Evolutionary conservation across 352 stramenopile genomes (phyloP).

Genomic region (Pythium chondricola): DNA sequence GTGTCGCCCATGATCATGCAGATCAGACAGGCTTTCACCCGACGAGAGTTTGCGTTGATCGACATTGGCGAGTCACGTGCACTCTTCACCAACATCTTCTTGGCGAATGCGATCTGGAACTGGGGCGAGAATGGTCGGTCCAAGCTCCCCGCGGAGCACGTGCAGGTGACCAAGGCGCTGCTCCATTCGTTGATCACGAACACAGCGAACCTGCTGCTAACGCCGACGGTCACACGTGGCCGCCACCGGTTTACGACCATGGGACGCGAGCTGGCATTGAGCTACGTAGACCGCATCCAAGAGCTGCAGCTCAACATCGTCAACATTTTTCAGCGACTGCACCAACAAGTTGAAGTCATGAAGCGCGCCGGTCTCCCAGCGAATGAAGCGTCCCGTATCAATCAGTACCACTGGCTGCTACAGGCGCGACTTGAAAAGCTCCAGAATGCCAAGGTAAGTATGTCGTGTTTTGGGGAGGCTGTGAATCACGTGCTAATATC

Average conservation of each 20-base stretch:
- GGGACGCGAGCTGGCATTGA: slow-evolving; percentile 35
- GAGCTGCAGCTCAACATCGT: slow-evolving; percentile 50
- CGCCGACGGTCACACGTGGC: slow-evolving; percentile 65
- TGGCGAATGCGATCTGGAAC: slow-evolving; percentile 79
- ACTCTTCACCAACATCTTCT: slow-evolving; percentile 63
- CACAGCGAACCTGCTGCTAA: slow-evolving; percentile 39
- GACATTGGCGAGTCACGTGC: slow-evolving; percentile 63
- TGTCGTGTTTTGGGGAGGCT: neutral
- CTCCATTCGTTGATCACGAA: slow-evolving; percentile 39
- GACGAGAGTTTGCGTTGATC: slow-evolving; percentile 63
- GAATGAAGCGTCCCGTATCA: slow-evolving; percentile 85
- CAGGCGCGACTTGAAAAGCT: slow-evolving; percentile 76
- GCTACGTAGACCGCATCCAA: slow-evolving; percentile 25
- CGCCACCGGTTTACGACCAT: slow-evolving; percentile 59
- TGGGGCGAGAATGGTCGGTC: slow-evolving; percentile 61
- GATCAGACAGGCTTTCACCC: slow-evolving; percentile 74
- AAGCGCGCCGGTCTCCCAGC: slow-evolving; percentile 61
- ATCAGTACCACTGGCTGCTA: slow-evolving; percentile 85
- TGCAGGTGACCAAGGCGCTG: slow-evolving; percentile 49
- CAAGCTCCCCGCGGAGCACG: slow-evolving; percentile 46
- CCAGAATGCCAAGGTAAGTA: slow-evolving; percentile 69
- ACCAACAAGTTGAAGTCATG: slow-evolving; percentile 73
- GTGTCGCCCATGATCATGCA: slow-evolving; percentile 87
- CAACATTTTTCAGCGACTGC: slow-evolving; percentile 44
- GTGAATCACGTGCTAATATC: too few species aligned